phyloP scores from a whole-genome alignment of 2,329 filamentous ascomycete genomes.

The Colletotrichum sp. region DNA sequence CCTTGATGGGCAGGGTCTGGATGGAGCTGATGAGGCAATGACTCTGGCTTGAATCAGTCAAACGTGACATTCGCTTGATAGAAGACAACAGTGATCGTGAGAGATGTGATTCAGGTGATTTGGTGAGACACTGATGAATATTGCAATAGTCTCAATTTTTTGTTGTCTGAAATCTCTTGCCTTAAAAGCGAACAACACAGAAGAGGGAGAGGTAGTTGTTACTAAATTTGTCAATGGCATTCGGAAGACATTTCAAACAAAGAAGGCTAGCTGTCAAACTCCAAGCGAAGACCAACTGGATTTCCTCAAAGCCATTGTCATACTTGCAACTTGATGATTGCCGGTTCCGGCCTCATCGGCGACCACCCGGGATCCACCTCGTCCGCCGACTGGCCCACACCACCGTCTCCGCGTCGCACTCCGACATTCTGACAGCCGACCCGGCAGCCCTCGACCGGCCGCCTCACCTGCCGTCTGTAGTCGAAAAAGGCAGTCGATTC shows the following conservation, averaged over 20 bases:
- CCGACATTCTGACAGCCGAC: not conserved
- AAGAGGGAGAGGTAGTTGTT: rapidly evolving
- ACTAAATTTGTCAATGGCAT: too few relatives aligned
- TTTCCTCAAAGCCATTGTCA: not conserved
- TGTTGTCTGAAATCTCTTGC: not conserved
- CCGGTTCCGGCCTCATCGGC: not conserved
- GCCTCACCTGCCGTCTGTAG: too few relatives aligned
- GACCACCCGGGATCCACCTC: not conserved
- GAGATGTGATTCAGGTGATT: not conserved
- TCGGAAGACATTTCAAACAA: rapidly evolving
- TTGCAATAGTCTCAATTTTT: not conserved
- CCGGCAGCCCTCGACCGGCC: not conserved
- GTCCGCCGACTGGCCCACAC: not conserved
- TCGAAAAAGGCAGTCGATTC: not conserved
- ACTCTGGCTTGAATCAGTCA: not conserved
- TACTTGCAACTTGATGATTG: not conserved
- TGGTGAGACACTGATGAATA: not conserved
- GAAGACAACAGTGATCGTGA: not conserved
- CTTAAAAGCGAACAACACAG: not conserved
- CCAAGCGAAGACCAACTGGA: not conserved
- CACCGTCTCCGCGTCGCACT: not conserved
- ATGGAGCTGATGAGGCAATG: not conserved
- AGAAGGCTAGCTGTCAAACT: rapidly evolving
- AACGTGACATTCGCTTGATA: not conserved
- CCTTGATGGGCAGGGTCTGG: slow-evolving; percentile 10